Evolutionary conservation across 345 rosid genomes (phyloP).

Genomic region (Nephelium lappaceum): DNA sequence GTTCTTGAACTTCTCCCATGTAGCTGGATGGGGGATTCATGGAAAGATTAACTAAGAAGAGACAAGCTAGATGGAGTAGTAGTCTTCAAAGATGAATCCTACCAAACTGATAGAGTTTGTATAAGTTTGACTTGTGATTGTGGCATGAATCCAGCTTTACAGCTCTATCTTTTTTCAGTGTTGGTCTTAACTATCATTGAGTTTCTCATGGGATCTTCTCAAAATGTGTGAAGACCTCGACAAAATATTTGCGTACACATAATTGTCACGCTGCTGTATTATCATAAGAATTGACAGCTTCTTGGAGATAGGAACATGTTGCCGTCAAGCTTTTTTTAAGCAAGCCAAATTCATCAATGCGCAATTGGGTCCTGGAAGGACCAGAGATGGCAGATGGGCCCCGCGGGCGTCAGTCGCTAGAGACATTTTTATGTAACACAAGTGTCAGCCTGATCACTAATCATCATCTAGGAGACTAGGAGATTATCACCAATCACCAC

Average conservation of each 20-base stretch:
- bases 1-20: slow-evolving; percentile 36
- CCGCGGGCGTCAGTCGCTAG: neutral
- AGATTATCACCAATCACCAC: no score
- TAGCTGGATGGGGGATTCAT: neutral
- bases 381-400: neutral
- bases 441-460: no score
- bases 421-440: no score
- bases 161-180: neutral
- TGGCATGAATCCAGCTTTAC: neutral
- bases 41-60: neutral
- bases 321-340: neutral
- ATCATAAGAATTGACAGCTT: neutral
- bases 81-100: neutral
- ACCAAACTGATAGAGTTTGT: neutral
- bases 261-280: neutral
- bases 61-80: slow-evolving; percentile 1
- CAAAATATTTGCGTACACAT: neutral
- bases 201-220: no score
- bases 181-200: no score
- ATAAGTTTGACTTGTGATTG: no score
- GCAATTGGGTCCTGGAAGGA: neutral
- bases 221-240: no score
- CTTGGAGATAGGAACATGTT: neutral
- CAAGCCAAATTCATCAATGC: neutral
- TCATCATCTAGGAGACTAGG: no score